A percentile compares a stretch with the other conserved stretches of the same genome.
Conservation (phyloP, 2,329 filamentous ascomycete species). For the Stemphylium vesicarium region DNA sequence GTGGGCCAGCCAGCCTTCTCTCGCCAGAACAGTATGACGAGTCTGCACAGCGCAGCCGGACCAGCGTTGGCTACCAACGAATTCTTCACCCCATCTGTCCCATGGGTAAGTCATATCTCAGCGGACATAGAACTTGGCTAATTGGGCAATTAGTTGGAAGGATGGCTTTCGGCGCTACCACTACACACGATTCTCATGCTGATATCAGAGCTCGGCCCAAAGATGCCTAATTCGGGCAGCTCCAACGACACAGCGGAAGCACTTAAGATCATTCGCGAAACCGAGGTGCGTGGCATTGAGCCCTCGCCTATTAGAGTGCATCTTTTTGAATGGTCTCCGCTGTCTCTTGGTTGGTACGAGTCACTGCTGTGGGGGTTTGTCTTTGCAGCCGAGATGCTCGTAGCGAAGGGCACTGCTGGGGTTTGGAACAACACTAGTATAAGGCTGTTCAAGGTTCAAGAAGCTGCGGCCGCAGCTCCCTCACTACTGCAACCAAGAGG, state of each 20-base stretch:
- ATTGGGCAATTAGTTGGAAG: slow-evolving; percentile 70
- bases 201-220: slow-evolving; percentile 66
- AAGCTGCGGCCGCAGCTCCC: slow-evolving; percentile 79
- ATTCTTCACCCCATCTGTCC: slow-evolving; percentile 76
- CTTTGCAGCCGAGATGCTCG: slow-evolving; percentile 87
- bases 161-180: slow-evolving; percentile 89
- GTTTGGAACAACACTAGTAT: slow-evolving; percentile 93
- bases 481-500: slow-evolving; percentile 84
- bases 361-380: slow-evolving; percentile 92
- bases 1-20: slow-evolving; percentile 83
- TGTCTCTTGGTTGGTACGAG: slow-evolving; percentile 94
- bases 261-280: slow-evolving; percentile 61
- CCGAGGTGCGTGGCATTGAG: slow-evolving; percentile 75
- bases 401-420: slow-evolving; percentile 84
- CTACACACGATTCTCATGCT: slow-evolving; percentile 84
- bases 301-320: slow-evolving; percentile 78
- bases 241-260: slow-evolving; percentile 48
- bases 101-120: slow-evolving; percentile 64
- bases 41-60: slow-evolving; percentile 70
- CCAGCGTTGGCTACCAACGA: slow-evolving; percentile 63
- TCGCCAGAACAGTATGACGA: slow-evolving; percentile 86
- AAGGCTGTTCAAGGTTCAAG: slow-evolving; percentile 87
- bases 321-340: slow-evolving; percentile 90
- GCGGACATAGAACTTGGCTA: slow-evolving; percentile 17
- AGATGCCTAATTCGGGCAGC: slow-evolving; percentile 56